Evolutionary conservation across 805 yeast genomes (phyloP), one percentile per base, ranked within the genome.

Genomic region (Metschnikowia bowlesiae): DNA sequence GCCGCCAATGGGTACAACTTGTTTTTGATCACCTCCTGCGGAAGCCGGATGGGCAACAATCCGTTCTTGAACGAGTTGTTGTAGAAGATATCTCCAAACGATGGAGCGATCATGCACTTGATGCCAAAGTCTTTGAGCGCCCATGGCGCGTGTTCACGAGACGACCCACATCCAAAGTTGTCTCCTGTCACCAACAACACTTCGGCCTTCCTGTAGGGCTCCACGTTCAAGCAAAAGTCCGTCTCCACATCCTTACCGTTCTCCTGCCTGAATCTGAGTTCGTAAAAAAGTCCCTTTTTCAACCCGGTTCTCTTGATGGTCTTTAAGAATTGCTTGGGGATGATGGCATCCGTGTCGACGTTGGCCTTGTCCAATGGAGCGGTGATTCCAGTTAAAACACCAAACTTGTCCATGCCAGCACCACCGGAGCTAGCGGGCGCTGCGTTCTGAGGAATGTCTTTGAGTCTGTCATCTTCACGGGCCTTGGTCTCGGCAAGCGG

Each of bases 141-240:
- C 99, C 99, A 94, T 51, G 99, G 98, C 33, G 99, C 99, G 65
- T 94, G 99, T 71, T 94, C 99, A 80, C 99, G 89, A 1, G 97
- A 91, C 38, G 97, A 91, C 63, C 99, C 99, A 76, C 99, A 94
- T 59, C 99, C 99, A 67, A 94, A 94, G 78, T 94, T 94, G 67
- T 89, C 96, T 68, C 99, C 99, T 39, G 95, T 83, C 53, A 90
- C 96, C 59, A 92, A 85, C 58, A 94, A 75, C 59, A 92, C 85
- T 69, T 87, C 84, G 18, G 98, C 85, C 26, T 78, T 63, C 58
- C 84, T 81, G 78, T 83, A 92, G 47, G 97, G 96, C 49, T 78
- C 86, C 46, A 82, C 88, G 68, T 94, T 94, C 61, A 94, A 79
- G 49, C 87, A 86, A 58, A 94, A 94, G 65, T 92, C 97, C n/a